Conservation (phyloP, 2,329 filamentous ascomycete genomes). For the Apiospora sp. region DNA sequence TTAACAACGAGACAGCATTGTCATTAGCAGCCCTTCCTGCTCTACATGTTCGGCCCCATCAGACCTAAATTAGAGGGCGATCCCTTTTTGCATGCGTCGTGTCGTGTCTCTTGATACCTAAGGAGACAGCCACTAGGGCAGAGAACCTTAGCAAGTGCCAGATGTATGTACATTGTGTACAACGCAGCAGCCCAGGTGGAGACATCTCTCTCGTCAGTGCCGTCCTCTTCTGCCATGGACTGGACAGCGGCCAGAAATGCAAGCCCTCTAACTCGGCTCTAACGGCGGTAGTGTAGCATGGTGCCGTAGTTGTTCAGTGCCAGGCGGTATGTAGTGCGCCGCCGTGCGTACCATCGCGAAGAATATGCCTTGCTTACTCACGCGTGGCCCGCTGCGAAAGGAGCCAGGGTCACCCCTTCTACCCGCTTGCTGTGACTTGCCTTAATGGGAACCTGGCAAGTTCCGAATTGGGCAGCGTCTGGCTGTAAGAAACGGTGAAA, state of each 20-base stretch:
- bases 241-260: neutral
- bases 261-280: neutral
- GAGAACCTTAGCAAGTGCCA: neutral
- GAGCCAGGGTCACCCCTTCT: constrained; percentile 4
- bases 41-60: neutral
- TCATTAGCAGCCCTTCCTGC: neutral
- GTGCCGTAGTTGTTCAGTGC: neutral
- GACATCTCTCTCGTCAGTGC: neutral
- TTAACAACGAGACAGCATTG: neutral
- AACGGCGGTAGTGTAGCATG: constrained; percentile 13
- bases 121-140: neutral
- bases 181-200: neutral
- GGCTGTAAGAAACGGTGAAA: constrained; percentile 8
- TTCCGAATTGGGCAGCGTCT: neutral
- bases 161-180: neutral
- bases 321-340: neutral
- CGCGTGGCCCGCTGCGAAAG: neutral
- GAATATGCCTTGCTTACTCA: neutral
- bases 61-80: constrained; percentile 12
- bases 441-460: constrained; percentile 6
- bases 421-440: constrained; percentile 4
- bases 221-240: constrained; percentile 1
- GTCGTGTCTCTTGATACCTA: constrained; percentile 13
- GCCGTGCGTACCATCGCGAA: neutral
- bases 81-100: neutral